Base-by-base conservation (phyloP, 768 basidiomycete species). In the Macrolepiota albuminosa region DNA sequence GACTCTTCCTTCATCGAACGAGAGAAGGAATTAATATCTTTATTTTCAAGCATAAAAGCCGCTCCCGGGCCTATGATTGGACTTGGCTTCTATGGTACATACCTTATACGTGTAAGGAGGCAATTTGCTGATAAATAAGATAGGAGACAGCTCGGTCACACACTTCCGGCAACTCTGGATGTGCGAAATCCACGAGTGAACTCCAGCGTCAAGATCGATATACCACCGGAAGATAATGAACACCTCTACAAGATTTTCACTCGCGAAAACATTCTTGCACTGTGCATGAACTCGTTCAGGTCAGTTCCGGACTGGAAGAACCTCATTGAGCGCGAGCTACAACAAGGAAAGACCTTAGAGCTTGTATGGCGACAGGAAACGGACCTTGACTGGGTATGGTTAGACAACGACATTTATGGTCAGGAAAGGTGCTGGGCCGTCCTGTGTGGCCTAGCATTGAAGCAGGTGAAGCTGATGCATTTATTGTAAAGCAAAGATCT, bases 341-440 rank as follows among this genome's bases (percentile, higher is more conserved):
- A 66, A 50, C 72, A 78, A 49, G 91, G 91, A 24, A 81, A 81
- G 54, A 72, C 73, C 8, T 73, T 95, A 40, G 82, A 87, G 68
- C 77, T 97, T 42, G 90, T 86, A 46, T 98, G 95, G 95, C 80
- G 89, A 42, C 69, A 79, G 33, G 84, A 79, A 24, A 84, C 85
- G 2, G 82, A 84, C 61, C 70, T 98, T 50, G 95, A 98, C 67
- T 98, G 95, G 95, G 76, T 95, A 31, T 88, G 88, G 81, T 78
- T 86, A 40, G 80, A 85, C n/a, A 75, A 81, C 29, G 88, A 90
- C 64, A 76, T 88, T 0, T 76, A 83, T 37, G 89, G 85, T 10
- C 75, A 81, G 53, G 64, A 71, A 24, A 78, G 94, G 49, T 78
- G 80, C 29, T 94, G 90, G 89, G 81, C 82, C 1, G 83, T 93